Evolutionary conservation across 73 alveolate genomes (phyloP).

Genomic region (Paramecium primaurelia): DNA sequence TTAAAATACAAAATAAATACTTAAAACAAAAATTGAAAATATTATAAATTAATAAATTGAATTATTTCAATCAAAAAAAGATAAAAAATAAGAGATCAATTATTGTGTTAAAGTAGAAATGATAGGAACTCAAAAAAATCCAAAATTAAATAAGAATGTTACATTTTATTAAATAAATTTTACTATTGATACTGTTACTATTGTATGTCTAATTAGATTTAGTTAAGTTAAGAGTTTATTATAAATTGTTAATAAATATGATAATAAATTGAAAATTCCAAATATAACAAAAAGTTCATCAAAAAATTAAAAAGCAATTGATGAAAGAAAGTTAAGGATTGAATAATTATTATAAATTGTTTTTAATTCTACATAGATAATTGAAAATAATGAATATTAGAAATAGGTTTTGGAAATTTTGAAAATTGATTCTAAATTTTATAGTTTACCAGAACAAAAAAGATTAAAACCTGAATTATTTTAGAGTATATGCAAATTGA

Average conservation of each 20-base stretch:
- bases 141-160: neutral
- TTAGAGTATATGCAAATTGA: neutral
- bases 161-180: neutral
- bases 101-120: neutral
- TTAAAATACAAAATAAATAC: neutral
- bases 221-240: neutral
- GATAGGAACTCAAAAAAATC: neutral
- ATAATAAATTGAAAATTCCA: neutral
- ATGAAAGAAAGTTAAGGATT: neutral
- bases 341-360: constrained; percentile 26
- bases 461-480: neutral
- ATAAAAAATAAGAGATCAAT: neutral
- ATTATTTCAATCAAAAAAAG: neutral
- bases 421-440: neutral
- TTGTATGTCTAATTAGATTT: neutral
- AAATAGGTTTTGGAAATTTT: neutral
- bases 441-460: neutral
- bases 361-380: neutral
- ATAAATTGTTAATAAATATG: neutral
- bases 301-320: neutral
- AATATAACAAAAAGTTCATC: neutral
- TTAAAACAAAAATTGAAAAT: neutral
- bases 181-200: neutral
- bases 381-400: neutral
- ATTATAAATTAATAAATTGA: neutral